Base-by-base conservation (phyloP, 176 grass and related monocot species). In the Bromus sterilis region DNA sequence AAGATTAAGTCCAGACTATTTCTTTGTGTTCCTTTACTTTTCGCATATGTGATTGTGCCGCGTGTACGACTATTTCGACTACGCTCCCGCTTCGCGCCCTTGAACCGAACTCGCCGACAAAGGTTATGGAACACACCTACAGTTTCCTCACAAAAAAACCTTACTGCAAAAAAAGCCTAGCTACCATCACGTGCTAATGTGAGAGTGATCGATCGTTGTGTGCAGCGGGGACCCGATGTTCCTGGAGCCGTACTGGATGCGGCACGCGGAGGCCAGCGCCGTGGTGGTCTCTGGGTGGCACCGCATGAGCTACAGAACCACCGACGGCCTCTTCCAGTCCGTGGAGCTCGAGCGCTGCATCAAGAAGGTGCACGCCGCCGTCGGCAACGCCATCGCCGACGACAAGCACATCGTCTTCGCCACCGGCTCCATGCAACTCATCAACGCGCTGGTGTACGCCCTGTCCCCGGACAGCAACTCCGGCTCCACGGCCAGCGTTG, bases 271-370 rank as follows among this genome's bases (percentile, higher is more conserved):
- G 7, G 64, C 56, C 55, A 82, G 90, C 68, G 86, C 88, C 24
- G 86, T 98, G 40, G 74, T 98, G 6, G 2, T 98, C 14, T 89
- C 92, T 10, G 95, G 90, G 35, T 94, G 92, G 92, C 92, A 94
- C 56, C 86, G 88, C 69, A 76, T 94, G 95, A 89, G 92, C 78
- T 92, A 90, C 74, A 1, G 0, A 6, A 33, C 89, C 44, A 87
- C 80, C 23, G 26, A 75, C n/a, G n/a, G n/a, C 36, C 0, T 1
- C 0, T 87, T 73, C 88, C 81, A 89, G 26, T 94, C 95, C 53
- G 35, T 71, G 10, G 92, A 94, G 88, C 90, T 98, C 30, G 88
- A 93, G 74, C 78, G 65, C 2, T 84, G 75, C 40, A 83, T 98
- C 79, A 76, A 71, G 64, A 70, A 14, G 25, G 88, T 98, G 24